Evolutionary conservation across 2,329 filamentous ascomycete species (phyloP).

Genomic region (Fusarium sulawesiense): DNA sequence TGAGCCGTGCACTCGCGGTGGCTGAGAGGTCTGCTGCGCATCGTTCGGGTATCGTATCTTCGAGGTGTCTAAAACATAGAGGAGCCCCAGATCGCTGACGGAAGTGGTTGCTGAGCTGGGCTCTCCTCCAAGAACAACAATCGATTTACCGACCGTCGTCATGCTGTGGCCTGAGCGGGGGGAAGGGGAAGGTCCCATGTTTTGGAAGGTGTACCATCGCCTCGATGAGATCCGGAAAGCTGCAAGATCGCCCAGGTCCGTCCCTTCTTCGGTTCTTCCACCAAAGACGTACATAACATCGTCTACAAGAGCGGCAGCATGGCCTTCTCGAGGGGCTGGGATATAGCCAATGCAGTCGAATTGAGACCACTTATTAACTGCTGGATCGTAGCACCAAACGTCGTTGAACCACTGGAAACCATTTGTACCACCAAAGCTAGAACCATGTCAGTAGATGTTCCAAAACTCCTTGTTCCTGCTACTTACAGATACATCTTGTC

Average conservation of each 20-base stretch:
- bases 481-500: constrained; percentile 93
- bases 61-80: constrained; percentile 91
- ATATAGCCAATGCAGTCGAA: constrained; percentile 98
- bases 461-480: neutral
- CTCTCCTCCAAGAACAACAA: constrained; percentile 93
- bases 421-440: constrained; percentile 95
- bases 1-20: constrained; percentile 51
- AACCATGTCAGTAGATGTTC: constrained; percentile 20
- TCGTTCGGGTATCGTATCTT: constrained; percentile 98
- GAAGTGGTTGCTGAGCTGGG: constrained; percentile 87
- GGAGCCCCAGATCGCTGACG: constrained; percentile 84
- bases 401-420: constrained; percentile 98
- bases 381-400: constrained; percentile 94
- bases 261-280: constrained; percentile 91
- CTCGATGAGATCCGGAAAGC: constrained; percentile 80
- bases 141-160: constrained; percentile 92
- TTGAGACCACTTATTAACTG: constrained; percentile 84
- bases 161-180: constrained; percentile 96
- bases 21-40: constrained; percentile 52
- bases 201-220: constrained; percentile 99
- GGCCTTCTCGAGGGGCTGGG: constrained; percentile 90
- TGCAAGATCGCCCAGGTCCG: constrained; percentile 91
- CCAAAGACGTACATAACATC: constrained; percentile 99
- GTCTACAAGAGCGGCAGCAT: constrained; percentile 91
- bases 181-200: constrained; percentile 97